A percentile compares a stretch with the other conserved stretches of the same genome.
These are phyloP conservation scores for Penicillium sp. DNA, from an alignment of 2,329 filamentous ascomycete genomes.

Conservation along the genomic window DNA sequence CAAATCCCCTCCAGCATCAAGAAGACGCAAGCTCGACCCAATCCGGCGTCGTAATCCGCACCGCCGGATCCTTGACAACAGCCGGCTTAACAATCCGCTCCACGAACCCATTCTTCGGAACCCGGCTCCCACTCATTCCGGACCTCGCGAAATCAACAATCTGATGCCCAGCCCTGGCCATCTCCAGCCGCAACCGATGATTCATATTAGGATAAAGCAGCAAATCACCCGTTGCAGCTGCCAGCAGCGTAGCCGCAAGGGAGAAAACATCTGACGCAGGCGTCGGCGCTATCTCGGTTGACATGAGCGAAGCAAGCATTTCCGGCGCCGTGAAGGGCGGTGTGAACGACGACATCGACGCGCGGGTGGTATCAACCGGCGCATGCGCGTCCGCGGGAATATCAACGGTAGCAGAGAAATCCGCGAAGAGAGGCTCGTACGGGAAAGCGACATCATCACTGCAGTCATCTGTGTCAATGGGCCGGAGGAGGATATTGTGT, in stretches of 20 bases:
- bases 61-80: constrained; percentile 39
- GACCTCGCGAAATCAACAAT: constrained; percentile 44
- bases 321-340: constrained; percentile 49
- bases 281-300: constrained; percentile 36
- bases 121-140: constrained; percentile 38
- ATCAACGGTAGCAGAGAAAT: constrained; percentile 47
- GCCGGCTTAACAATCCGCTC: constrained; percentile 42
- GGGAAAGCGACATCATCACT: constrained; percentile 28
- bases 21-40: constrained; percentile 32
- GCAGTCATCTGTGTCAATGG: constrained; percentile 14
- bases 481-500: constrained; percentile 45
- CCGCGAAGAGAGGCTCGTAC: constrained; percentile 45
- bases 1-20: constrained; percentile 1
- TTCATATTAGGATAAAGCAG: constrained; percentile 43
- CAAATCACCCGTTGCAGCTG: constrained; percentile 48
- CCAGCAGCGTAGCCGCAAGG: constrained; percentile 47
- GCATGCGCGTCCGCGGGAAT: constrained; percentile 12
- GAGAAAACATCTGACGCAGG: constrained; percentile 48
- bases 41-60: constrained; percentile 32
- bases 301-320: constrained; percentile 40
- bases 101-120: constrained; percentile 44
- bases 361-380: constrained; percentile 16
- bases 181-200: constrained; percentile 43
- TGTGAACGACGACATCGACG: constrained; percentile 43
- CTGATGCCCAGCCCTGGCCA: constrained; percentile 46